phyloP scores from a whole-genome alignment of 106 monocot species.

The Dendrobium officinale region DNA sequence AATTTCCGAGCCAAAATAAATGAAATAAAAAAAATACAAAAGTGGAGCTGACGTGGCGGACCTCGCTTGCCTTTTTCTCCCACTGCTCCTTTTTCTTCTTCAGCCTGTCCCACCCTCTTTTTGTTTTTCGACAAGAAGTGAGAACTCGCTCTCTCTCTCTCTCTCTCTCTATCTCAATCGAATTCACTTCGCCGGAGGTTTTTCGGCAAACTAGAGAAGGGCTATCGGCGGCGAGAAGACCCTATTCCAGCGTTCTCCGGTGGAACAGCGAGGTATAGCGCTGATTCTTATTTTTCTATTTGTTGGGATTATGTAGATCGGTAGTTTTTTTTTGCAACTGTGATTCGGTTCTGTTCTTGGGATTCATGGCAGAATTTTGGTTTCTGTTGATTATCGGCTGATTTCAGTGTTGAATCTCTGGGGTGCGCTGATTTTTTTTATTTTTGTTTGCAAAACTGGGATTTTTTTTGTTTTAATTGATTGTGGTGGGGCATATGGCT shows the following conservation, averaged over 20 bases:
- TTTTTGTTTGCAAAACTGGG: not conserved
- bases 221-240: not conserved
- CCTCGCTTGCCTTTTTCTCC: not conserved
- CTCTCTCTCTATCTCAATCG: not conserved
- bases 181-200: not conserved
- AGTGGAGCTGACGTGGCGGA: constrained; percentile 6
- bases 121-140: not conserved
- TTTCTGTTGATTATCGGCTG: not conserved
- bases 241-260: not conserved
- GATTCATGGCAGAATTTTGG: not conserved
- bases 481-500: not conserved
- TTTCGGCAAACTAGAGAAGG: not conserved
- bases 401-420: not conserved
- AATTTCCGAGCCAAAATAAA: not conserved
- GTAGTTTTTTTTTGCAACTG: not conserved
- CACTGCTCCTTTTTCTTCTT: not conserved
- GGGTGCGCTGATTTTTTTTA: not conserved
- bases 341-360: not conserved
- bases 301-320: not conserved
- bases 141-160: not conserved
- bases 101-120: not conserved
- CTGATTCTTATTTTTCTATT: not conserved
- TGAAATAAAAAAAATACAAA: not conserved
- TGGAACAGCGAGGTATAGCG: not conserved
- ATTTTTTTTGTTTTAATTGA: not conserved